These are phyloP conservation scores for Septoria linicola DNA, from an alignment of 2,329 filamentous ascomycete genomes.

Conservation along the genomic window DNA sequence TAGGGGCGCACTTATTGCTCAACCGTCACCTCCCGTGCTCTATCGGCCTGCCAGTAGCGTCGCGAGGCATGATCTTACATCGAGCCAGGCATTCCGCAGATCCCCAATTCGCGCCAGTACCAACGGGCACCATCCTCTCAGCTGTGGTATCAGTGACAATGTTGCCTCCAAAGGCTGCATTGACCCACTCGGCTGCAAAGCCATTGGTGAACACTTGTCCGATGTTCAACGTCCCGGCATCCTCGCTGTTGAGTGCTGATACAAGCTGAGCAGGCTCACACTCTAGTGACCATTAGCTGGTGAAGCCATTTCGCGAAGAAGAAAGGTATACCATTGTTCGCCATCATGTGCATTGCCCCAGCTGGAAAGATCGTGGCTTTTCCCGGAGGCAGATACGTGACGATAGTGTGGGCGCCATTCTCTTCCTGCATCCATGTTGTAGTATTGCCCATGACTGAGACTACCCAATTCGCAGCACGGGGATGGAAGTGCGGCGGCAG, in stretches of 20 bases:
- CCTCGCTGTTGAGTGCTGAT: slow-evolving; percentile 51
- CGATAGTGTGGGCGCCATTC: slow-evolving; percentile 50
- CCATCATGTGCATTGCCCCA: slow-evolving; percentile 52
- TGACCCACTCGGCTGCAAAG: slow-evolving; percentile 44
- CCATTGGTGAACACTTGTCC: slow-evolving; percentile 46
- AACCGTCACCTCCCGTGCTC: slow-evolving; percentile 11
- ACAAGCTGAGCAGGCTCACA: slow-evolving; percentile 52
- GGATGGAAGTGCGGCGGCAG: slow-evolving; percentile 54
- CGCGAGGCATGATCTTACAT: slow-evolving; percentile 31
- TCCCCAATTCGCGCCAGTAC: slow-evolving; percentile 46
- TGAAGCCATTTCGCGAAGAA: neutral
- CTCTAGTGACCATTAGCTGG: slow-evolving; percentile 35
- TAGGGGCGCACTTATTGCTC: no score
- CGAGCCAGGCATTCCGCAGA: slow-evolving; percentile 42
- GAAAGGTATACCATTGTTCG: slow-evolving; percentile 46
- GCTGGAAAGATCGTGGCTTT: slow-evolving; percentile 54
- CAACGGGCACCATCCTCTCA: slow-evolving; percentile 40
- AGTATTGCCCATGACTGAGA: slow-evolving; percentile 50
- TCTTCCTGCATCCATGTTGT: slow-evolving; percentile 54
- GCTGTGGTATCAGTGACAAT: slow-evolving; percentile 37
- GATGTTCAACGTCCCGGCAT: slow-evolving; percentile 52
- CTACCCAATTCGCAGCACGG: slow-evolving; percentile 51
- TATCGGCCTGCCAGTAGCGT: slow-evolving; percentile 5
- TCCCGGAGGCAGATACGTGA: slow-evolving; percentile 44
- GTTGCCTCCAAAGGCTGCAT: slow-evolving; percentile 44